Base-by-base conservation (phyloP, 1,139 yeast genomes). In the Candida buenavistaensis region DNA sequence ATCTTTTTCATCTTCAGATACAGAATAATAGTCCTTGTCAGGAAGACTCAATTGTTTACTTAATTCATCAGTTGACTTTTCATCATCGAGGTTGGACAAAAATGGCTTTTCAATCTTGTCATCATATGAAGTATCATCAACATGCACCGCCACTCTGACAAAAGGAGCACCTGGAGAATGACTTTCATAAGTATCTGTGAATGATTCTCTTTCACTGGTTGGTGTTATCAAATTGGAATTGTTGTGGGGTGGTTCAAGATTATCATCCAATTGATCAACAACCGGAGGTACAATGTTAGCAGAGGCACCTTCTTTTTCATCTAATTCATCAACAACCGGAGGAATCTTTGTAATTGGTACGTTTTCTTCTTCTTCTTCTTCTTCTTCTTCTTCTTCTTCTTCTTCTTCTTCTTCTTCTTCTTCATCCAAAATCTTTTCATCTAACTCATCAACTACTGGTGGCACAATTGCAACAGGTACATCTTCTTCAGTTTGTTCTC, bases 261-360 rank as follows among this genome's bases (percentile, higher is more conserved):
- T n/a, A n/a, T n/a, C n/a, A n/a, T n/a, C n/a, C n/a, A n/a, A n/a
- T n/a, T n/a, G n/a, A n/a, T n/a, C n/a, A n/a, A n/a, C n/a, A n/a
- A n/a, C n/a, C n/a, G n/a, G n/a, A n/a, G n/a, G n/a, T n/a, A n/a
- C n/a, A n/a, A n/a, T n/a, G n/a, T n/a, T n/a, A n/a, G n/a, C n/a
- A n/a, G n/a, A n/a, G n/a, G n/a, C n/a, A n/a, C n/a, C n/a, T n/a
- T n/a, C n/a, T n/a, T 46, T 40, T 27, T 46, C 40, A 11, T 53
- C 59, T 13, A 50, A 35, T 27, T 54, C 59, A 32, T 56, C 61
- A 4, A 52, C 54, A 5, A 44, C 45, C 14, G 44, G 40, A 3
- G 50, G 41, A 8, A 49, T 42, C 7, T 45, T 40, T 3, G 30
- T 30, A 19, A 44, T 33, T 5, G 55, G 51, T 9, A 45, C 55